Base-by-base conservation (phyloP, 2,329 filamentous ascomycete species). In the Microsporum ferrugineum region DNA sequence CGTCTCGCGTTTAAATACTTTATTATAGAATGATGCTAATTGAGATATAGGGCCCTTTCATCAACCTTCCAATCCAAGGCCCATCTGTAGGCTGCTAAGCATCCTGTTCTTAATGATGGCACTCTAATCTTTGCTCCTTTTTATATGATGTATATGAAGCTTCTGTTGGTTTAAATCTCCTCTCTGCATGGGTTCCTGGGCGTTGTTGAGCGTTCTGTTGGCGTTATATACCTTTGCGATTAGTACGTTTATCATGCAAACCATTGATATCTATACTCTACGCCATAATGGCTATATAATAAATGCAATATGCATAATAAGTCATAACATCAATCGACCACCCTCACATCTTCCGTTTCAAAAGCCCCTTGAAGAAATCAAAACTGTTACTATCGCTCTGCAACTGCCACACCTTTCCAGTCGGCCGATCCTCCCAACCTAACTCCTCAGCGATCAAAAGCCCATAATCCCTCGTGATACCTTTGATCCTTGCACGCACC, bases 361-460 rank as follows among this genome's bases (percentile, higher is more conserved):
- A 78, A 68, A 99, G 71, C 0, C 94, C 94, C 70, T 84, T 89
- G 77, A 96, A 95, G 73, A 96, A 99, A 75, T 99, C 94, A 77
- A 99, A 99, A 73, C 91, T 96, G 70, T 99, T 99, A 71, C 91
- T 90, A 73, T 99, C 94, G 72, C 91, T 96, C 78, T 96, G 91
- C 75, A 99, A 75, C 67, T 87, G 84, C 82, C 88, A 92, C 57
- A 87, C 78, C 74, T 82, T 88, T 0, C 92, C 91, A 0, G 89
- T 96, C 1, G 80, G 78, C 59, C 85, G 79, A 64, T 90, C 89
- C 62, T 87, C 82, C 72, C 79, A 82, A 2, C 85, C 86, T 59
- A 95, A 73, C 78, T 97, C 91, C 73, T 96, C 89, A 0, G 87
- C 94, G 65, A 86, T 80, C 65, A 99, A 71, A 72, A 97, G 77